These are phyloP conservation scores for Aplosporella prunicola DNA, from an alignment of 2,329 filamentous ascomycete species.

Conservation along the genomic window DNA sequence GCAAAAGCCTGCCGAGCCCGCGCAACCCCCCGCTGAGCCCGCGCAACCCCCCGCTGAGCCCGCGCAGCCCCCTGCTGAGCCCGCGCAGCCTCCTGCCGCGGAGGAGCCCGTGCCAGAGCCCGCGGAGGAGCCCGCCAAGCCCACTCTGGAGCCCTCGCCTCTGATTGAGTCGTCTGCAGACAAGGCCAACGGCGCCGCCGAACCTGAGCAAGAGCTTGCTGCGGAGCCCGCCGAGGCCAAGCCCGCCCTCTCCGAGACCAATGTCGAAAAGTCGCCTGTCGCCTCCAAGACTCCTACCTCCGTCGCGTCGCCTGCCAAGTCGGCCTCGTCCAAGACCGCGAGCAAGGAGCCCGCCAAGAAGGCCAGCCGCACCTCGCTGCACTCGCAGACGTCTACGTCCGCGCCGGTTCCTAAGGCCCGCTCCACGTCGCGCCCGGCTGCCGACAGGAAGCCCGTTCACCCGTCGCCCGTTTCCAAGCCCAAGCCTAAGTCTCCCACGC, in stretches of 20 bases:
- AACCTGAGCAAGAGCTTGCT: not conserved
- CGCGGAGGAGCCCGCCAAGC: conserved; percentile 9
- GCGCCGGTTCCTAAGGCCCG: conserved; percentile 4
- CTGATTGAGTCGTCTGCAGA: no score
- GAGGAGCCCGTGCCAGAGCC: conserved; percentile 14
- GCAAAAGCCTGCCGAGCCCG: no score
- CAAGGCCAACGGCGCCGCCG: not conserved
- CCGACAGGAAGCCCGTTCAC: conserved; percentile 3
- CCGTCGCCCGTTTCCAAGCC: conserved; percentile 28
- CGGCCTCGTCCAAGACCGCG: conserved; percentile 6
- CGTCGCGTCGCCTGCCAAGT: conserved; percentile 9
- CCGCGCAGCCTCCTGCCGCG: no score
- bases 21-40: no score
- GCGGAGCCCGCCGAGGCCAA: conserved; percentile 4
- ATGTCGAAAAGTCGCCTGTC: conserved; percentile 22
- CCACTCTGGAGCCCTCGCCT: not conserved
- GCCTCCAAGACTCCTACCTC: conserved; percentile 8
- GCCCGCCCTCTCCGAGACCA: conserved; percentile 14
- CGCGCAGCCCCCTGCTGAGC: no score
- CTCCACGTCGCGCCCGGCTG: conserved; percentile 3
- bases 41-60: no score
- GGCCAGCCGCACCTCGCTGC: conserved; percentile 6
- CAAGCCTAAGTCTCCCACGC: conserved; percentile 52
- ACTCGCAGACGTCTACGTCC: conserved; percentile 6
- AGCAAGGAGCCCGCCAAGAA: conserved; percentile 7